Evolutionary conservation across 2,329 filamentous ascomycete species (phyloP), one percentile per base, ranked within the genome.

Genomic region (Pseudogymnoascus sp.): DNA sequence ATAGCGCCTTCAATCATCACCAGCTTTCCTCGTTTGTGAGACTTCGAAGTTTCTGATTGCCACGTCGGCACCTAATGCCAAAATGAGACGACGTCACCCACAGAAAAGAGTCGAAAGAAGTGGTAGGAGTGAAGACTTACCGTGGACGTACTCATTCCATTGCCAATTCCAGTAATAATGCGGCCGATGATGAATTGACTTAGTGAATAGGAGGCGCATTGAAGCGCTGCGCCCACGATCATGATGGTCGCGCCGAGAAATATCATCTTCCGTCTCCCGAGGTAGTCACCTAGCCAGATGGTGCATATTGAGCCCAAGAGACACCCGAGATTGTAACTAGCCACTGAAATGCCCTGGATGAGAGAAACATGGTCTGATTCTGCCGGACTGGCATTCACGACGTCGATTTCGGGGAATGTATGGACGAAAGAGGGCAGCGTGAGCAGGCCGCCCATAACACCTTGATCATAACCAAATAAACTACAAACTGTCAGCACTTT

Each of bases 391-490:
- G 55, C 52, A 34, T 26, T 58, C 13, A 35, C 0, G 34, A 15
- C 13, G 34, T 61, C 30, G 38, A 61, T 58, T 6, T 57, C 26
- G 10, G 59, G 59, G 28, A 61, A 61, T 12, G 19, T 58, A 12
- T 45, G 19, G 65, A 80, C 87, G 90, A 88, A 91, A 21, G 59
- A 39, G 13, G 59, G 59, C 9, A 61, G 23, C 26, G 33, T 61
- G 37, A 61, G 59, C 26, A 61, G 13, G 15, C 59, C 59, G 15
- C 65, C 63, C 30, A 38, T 39, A 15, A 58, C 52, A 10, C 55
- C 59, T 13, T 58, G 45, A 21, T 58, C 48, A 30, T 61, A 61
- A 3, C 59, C 59, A 34, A 61, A 61, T 34, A 34, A 34, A 12
- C 33, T 34, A 34, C 10, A 34, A 13, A 21, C 23, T 30, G 30